Percentiles rank a stretch among this genome's conserved stretches.
Evolutionary conservation across 305 asterid genomes (phyloP).

Genomic region (Fraxinus velutina): DNA sequence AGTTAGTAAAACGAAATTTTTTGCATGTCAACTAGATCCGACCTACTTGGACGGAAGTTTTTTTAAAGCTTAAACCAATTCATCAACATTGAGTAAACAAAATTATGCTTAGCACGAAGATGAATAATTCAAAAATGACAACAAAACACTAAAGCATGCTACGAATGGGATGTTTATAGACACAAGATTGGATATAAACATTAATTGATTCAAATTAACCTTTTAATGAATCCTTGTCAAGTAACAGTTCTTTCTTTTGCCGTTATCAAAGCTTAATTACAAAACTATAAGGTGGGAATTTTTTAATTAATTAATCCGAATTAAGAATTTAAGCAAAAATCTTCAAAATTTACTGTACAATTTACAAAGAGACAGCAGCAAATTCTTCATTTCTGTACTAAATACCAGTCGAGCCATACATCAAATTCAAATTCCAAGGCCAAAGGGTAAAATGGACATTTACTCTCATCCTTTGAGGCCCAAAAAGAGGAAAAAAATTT

Average conservation of each 20-base stretch:
- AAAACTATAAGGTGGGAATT: neutral
- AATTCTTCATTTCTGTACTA: slow-evolving; percentile 11
- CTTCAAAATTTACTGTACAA: neutral
- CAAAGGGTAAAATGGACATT: slow-evolving; percentile 29
- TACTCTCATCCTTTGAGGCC: neutral
- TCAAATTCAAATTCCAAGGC: slow-evolving; percentile 4
- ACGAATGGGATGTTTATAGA: neutral
- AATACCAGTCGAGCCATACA: neutral
- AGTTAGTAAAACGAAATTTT: neutral
- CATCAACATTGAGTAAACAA: neutral
- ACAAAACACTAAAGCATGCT: neutral
- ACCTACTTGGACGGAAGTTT: neutral
- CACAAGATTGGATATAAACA: neutral
- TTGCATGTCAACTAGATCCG: neutral
- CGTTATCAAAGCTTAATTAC: neutral
- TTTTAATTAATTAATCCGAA: neutral
- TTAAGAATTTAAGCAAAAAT: neutral
- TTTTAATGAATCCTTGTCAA: neutral
- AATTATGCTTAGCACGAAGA: neutral
- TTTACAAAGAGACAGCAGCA: neutral
- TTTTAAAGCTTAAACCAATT: neutral
- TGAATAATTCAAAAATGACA: neutral
- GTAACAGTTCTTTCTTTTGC: neutral
- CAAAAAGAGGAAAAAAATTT: neutral
- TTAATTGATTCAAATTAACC: neutral